Conservation (phyloP, 805 yeast species). For the Cyberlindnera misumaiensis region DNA sequence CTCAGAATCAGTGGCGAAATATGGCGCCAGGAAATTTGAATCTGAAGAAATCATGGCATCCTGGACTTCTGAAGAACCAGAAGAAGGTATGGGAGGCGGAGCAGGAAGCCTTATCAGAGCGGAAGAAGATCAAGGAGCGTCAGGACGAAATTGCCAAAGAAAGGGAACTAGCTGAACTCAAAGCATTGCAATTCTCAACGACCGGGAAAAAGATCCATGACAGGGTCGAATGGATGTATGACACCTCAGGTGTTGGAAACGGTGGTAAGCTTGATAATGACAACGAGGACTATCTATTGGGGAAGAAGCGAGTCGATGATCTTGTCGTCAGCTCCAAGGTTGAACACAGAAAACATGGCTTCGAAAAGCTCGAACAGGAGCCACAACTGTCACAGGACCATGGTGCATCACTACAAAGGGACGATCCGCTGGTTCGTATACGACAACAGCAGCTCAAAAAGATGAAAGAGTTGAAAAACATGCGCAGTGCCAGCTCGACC, state of each 20-base stretch:
- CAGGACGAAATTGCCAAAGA: constrained; percentile 59
- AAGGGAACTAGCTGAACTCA: constrained; percentile 50
- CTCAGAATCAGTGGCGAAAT: too few species aligned
- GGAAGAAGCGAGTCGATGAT: constrained; percentile 41
- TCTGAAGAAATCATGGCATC: constrained; percentile 94
- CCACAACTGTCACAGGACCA: constrained; percentile 32
- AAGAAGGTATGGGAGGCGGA: constrained; percentile 80
- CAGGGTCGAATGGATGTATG: constrained; percentile 85
- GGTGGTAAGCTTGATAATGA: constrained; percentile 21
- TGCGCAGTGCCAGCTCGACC: background rate
- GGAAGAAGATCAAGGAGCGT: constrained; percentile 54
- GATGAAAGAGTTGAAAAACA: constrained; percentile 19
- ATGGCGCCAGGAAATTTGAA: constrained; percentile 77
- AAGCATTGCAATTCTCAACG: constrained; percentile 37
- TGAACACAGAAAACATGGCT: constrained; percentile 20
- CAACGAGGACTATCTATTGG: constrained; percentile 48
- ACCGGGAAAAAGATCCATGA: constrained; percentile 32
- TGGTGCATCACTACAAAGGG: constrained; percentile 33
- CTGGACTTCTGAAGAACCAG: constrained; percentile 78
- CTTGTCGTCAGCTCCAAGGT: constrained; percentile 22
- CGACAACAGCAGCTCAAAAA: constrained; percentile 17
- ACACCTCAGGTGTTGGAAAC: constrained; percentile 33
- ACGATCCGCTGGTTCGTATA: constrained; percentile 19
- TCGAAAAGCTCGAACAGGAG: constrained; percentile 12
- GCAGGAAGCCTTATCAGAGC: constrained; percentile 68